Evolutionary conservation across 1,284 basidiomycete species (phyloP).

Genomic region (Pholiota adiposa): DNA sequence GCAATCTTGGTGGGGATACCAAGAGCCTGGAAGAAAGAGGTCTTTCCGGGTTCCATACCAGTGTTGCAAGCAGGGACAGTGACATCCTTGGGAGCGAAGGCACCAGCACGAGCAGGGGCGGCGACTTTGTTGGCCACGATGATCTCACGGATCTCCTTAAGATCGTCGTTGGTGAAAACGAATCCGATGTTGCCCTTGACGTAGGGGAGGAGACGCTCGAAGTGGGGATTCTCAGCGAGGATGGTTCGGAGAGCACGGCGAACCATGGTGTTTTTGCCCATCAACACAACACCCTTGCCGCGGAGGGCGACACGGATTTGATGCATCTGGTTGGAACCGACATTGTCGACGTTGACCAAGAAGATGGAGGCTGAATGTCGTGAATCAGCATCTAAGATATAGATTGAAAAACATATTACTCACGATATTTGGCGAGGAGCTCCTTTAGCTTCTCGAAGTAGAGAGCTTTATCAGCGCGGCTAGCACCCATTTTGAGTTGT

Average conservation of each 20-base stretch:
- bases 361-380: constrained; percentile 86
- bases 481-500: constrained; percentile 82
- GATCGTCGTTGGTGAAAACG: constrained; percentile 94
- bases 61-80: constrained; percentile 95
- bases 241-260: constrained; percentile 95
- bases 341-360: constrained; percentile 99
- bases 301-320: constrained; percentile 98
- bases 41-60: constrained; percentile 99
- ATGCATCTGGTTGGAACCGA: constrained; percentile 99
- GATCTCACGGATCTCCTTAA: constrained; percentile 93
- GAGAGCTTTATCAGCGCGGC: constrained; percentile 87
- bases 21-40: constrained; percentile 99
- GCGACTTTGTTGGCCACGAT: constrained; percentile 98
- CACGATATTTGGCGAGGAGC: constrained; percentile 90
- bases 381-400: constrained; percentile 9
- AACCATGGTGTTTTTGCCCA: constrained; percentile 99
- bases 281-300: constrained; percentile 95
- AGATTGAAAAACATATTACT: constrained; percentile 37
- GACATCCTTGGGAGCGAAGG: constrained; percentile 92
- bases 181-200: constrained; percentile 99
- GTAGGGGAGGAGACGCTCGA: constrained; percentile 95
- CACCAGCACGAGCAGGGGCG: constrained; percentile 98
- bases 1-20: constrained; percentile 99
- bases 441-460: constrained; percentile 97
- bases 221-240: constrained; percentile 89